These are phyloP conservation scores for Pseudogymnoascus sp. DNA, from an alignment of 2,329 filamentous ascomycete genomes.

Conservation along the genomic window DNA sequence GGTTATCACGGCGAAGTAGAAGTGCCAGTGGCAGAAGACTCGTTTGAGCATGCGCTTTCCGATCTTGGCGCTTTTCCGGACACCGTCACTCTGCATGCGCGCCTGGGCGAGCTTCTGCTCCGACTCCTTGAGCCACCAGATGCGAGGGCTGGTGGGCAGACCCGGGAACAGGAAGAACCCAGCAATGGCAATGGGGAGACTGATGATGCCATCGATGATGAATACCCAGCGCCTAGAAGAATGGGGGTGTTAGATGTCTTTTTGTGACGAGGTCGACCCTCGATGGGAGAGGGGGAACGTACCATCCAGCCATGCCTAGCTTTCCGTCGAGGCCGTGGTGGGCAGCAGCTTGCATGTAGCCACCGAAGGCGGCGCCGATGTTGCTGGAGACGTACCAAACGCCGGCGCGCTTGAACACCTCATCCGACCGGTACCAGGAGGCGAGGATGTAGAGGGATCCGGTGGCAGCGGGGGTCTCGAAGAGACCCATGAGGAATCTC, in stretches of 20 bases:
- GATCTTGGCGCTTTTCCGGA: conserved; percentile 11
- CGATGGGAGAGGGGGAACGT: background rate
- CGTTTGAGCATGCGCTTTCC: conserved; percentile 17
- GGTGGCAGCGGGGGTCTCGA: conserved; percentile 9
- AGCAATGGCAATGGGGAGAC: conserved; percentile 24
- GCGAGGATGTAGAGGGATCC: conserved; percentile 9
- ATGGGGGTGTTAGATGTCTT: background rate
- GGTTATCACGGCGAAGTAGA: conserved; percentile 11
- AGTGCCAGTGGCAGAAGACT: conserved; percentile 24
- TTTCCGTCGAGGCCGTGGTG: conserved; percentile 19
- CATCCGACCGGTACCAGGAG: conserved; percentile 13
- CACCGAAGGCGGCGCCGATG: background rate
- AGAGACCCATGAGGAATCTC: conserved; percentile 35
- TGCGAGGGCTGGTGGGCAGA: conserved; percentile 17
- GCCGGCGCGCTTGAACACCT: conserved; percentile 14
- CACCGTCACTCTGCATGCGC: conserved; percentile 18
- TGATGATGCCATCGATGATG: conserved; percentile 25
- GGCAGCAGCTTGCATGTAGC: conserved; percentile 41
- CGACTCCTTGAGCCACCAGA: conserved; percentile 21
- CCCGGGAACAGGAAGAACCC: conserved; percentile 22
- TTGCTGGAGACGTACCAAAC: background rate
- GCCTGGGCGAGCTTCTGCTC: conserved; percentile 20
- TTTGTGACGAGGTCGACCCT: background rate
- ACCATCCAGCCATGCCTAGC: conserved; percentile 17
- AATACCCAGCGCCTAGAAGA: conserved; percentile 20